Percentiles rank a stretch among this genome's conserved stretches.
Conservation (phyloP, 164 flowering plant genomes). For the Vitis rupestris region DNA sequence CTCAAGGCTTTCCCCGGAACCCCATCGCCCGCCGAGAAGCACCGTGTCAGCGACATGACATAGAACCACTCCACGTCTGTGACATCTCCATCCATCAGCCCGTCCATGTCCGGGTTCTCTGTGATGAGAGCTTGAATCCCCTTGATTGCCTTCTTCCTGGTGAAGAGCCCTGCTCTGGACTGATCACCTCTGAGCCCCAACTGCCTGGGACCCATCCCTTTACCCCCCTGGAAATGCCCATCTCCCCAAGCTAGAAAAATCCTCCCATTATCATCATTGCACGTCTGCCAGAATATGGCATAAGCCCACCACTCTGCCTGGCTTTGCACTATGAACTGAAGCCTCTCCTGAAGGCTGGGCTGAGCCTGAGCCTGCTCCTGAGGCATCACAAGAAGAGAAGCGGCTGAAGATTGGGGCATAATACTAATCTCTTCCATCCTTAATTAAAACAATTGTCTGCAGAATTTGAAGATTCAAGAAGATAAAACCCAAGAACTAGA, state of each 20-base stretch:
- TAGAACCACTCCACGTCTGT: conserved; percentile 75
- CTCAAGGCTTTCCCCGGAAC: conserved; percentile 37
- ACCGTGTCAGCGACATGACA: conserved; percentile 45
- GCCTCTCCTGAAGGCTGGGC: conserved; percentile 41
- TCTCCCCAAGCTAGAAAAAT: conserved; percentile 60
- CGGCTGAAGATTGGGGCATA: conserved; percentile 12
- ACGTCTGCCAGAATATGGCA: conserved; percentile 71
- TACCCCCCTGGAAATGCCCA: conserved; percentile 60
- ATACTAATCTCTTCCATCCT: no score
- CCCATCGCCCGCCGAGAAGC: conserved; percentile 48
- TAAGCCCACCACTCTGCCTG: conserved; percentile 65
- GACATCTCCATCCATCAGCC: conserved; percentile 36
- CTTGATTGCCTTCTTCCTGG: conserved; percentile 23
- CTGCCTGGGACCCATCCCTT: conserved; percentile 10
- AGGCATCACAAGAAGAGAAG: conserved; percentile 22
- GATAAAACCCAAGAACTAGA: no score
- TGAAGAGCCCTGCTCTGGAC: no score
- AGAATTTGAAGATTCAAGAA: no score
- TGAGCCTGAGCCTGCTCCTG: conserved; percentile 14
- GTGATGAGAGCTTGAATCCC: conserved; percentile 29
- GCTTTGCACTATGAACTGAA: conserved; percentile 49
- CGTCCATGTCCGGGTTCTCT: conserved; percentile 12
- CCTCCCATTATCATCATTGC: conserved; percentile 29
- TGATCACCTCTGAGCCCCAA: conserved; percentile 4
- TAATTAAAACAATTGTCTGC: no score